These are phyloP conservation scores for Jamesozyma rosinii DNA, from an alignment of 805 yeast species.

Conservation along the genomic window DNA sequence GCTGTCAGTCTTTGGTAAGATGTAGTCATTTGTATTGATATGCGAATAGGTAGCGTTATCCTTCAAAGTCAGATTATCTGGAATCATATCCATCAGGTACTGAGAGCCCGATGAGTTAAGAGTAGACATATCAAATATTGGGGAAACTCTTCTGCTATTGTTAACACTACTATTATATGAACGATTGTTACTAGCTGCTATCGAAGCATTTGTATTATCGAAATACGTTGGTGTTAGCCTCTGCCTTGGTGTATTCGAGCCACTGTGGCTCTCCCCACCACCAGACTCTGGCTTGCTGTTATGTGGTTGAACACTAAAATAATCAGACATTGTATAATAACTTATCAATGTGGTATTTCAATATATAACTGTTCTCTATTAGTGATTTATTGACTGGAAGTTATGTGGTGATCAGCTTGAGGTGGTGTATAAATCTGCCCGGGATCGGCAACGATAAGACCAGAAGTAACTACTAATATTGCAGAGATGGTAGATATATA, in stretches of 20 bases:
- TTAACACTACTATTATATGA: background rate
- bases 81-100: conserved; percentile 17
- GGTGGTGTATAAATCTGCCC: no score
- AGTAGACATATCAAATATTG: conserved; percentile 11
- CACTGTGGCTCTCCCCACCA: background rate
- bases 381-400: no score
- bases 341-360: background rate
- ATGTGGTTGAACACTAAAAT: conserved; percentile 14
- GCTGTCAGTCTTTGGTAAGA: conserved; percentile 23
- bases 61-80: conserved; percentile 11
- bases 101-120: conserved; percentile 17
- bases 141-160: background rate
- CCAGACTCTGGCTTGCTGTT: background rate
- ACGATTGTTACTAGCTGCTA: background rate
- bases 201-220: background rate
- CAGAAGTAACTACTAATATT: no score
- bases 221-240: background rate
- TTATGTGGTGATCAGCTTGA: no score
- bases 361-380: no score
- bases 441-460: no score
- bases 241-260: background rate
- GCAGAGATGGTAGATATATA: no score
- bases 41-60: conserved; percentile 5
- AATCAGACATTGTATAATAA: conserved; percentile 15
- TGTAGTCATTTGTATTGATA: conserved; percentile 3